Conservation (phyloP, 116 monocot genomes). For the Zostera marina region DNA sequence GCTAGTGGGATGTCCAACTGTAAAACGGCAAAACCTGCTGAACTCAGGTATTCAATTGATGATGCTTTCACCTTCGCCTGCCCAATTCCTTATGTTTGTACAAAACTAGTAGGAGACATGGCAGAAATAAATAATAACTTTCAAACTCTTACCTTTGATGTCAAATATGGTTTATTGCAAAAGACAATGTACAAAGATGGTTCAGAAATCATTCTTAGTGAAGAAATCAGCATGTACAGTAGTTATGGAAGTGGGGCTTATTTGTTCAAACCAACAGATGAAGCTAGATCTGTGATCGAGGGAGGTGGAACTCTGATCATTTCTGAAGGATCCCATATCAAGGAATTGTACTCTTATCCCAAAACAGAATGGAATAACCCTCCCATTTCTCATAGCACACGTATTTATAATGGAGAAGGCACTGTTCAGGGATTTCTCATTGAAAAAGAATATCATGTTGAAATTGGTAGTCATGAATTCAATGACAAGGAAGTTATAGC, state of each 20-base stretch:
- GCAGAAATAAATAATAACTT: constrained; percentile 40
- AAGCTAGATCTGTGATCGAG: constrained; percentile 46
- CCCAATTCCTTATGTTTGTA: constrained; percentile 68
- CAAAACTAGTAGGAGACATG: constrained; percentile 34
- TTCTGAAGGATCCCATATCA: constrained; percentile 60
- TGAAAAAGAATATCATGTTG: constrained; percentile 97
- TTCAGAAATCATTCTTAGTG: constrained; percentile 30
- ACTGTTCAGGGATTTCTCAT: constrained; percentile 64
- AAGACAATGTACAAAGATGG: constrained; percentile 34
- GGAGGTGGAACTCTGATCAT: constrained; percentile 42
- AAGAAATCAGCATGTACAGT: constrained; percentile 84
- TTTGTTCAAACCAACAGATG: constrained; percentile 79
- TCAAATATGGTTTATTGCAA: constrained; percentile 54
- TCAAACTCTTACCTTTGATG: constrained; percentile 55
- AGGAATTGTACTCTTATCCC: constrained; percentile 63
- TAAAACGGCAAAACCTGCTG: constrained; percentile 46
- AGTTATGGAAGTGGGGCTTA: constrained; percentile 86
- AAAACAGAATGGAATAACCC: constrained; percentile 43
- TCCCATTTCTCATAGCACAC: constrained; percentile 71
- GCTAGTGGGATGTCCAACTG: constrained; percentile 32
- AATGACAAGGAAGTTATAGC: constrained; percentile 79
- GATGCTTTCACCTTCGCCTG: constrained; percentile 20
- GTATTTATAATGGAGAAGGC: constrained; percentile 52
- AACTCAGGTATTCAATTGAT: constrained; percentile 33
- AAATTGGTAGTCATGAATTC: constrained; percentile 49